Base-by-base conservation (phyloP, 2,329 filamentous ascomycete genomes). In the Tolypocladium tundrense region DNA sequence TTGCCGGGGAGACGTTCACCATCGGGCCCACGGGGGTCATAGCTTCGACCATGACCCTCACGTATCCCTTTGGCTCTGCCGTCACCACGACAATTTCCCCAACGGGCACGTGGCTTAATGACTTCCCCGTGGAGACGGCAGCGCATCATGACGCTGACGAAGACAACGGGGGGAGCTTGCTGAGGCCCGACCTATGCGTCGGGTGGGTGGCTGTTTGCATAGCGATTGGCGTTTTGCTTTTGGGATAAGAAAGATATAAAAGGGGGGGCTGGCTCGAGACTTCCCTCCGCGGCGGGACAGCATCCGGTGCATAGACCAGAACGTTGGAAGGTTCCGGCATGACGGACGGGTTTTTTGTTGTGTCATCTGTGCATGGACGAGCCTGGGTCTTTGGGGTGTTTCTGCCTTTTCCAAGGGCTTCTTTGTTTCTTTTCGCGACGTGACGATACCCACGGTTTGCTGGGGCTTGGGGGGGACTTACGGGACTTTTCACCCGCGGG, bases 1-100 rank as follows among this genome's bases (percentile, higher is more conserved):
- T 82, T 4, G 77, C 73, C 7, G 77, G 78, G 1, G 73, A 83
- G 65, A 80, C 74, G 0, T 69, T 86, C 35, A 79, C 75, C 0
- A 75, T 82, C 42, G 78, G 75, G 1, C 75, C 80, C 1, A 65
- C 62, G 8, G 81, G 79, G n/a, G 69, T 84, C 13, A 68, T 69
- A 6, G 70, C 81, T 48, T 72, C 73, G 21, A 76, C 76, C 0
- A 69, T 79, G 60, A 81, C 72, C 4, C 63, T 81, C 31, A 62
- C 66, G 7, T 75, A 73, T 56, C 79, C 79, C 0, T 77, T 80
- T 60, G 78, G 74, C 2, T 70, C 73, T 4, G 76, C 72, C 1
- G 68, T 72, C 16, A 72, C 75, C 3, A 73, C 75, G 0, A 75
- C 73, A 7, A 72, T 80, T n/a, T 66, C 65, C 7, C 69, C 69